These are phyloP conservation scores for Clavispora fructus DNA, from an alignment of 805 yeast genomes.

Conservation along the genomic window DNA sequence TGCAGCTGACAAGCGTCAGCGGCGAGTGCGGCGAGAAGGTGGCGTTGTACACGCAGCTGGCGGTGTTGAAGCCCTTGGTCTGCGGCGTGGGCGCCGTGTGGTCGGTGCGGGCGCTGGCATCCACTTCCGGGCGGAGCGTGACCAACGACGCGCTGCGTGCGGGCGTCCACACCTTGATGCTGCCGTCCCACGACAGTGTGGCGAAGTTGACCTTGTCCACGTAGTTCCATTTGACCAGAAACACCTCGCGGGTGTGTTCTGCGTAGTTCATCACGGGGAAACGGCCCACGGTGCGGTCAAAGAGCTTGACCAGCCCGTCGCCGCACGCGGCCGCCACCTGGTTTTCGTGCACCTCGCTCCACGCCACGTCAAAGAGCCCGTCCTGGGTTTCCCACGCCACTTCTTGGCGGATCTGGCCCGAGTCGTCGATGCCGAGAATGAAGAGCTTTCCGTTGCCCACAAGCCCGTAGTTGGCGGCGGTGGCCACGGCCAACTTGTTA, in stretches of 20 bases:
- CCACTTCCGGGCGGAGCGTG: conserved; percentile 42
- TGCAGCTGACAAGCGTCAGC: conserved; percentile 60
- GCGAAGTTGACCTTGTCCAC: conserved; percentile 64
- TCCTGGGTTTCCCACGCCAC: conserved; percentile 84
- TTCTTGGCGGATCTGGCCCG: conserved; percentile 56
- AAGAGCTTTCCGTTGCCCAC: conserved; percentile 89
- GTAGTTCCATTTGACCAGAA: conserved; percentile 68
- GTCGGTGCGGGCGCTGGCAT: conserved; percentile 21
- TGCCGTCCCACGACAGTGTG: conserved; percentile 90
- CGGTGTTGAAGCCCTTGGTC: conserved; percentile 31
- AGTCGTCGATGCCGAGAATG: conserved; percentile 60
- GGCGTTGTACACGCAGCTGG: conserved; percentile 74
- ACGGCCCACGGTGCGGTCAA: conserved; percentile 62
- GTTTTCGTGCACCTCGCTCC: conserved; percentile 90
- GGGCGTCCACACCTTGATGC: conserved; percentile 76
- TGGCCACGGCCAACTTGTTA: conserved; percentile 81
- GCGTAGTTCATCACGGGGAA: conserved; percentile 71
- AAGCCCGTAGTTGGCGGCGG: conserved; percentile 88
- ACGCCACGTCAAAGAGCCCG: conserved; percentile 78
- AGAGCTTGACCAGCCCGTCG: conserved; percentile 81
- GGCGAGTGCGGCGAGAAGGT: conserved; percentile 83
- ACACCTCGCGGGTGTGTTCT: conserved; percentile 76
- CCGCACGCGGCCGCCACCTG: conserved; percentile 82
- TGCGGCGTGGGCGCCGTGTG: conserved; percentile 24
- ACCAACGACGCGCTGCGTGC: conserved; percentile 48